Evolutionary conservation across 179 eudicot genomes (phyloP), one percentile per base, ranked within the genome.

Genomic region (Corrigiola litoralis): DNA sequence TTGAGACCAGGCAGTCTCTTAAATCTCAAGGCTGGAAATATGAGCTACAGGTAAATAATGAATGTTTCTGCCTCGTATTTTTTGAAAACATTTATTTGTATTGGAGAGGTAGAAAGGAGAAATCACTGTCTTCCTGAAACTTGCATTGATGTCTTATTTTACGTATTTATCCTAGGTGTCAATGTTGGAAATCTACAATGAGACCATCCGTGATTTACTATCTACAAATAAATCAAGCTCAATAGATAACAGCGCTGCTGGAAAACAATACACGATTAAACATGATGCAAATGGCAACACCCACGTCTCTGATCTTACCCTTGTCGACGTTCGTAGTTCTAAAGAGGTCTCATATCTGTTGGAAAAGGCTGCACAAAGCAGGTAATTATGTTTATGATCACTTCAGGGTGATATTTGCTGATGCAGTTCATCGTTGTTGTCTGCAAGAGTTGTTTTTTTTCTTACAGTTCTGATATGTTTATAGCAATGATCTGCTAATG

Each of bases 151-250:
- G 16, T 10, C 14, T 16, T 66, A 41, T 6, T 1, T 38, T 32
- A 27, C 58, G 17, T 58, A 31, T 34, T 46, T 5, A 18, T 61
- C 72, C 21, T 66, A 91, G 97, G 97, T 91, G 32, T 88, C 98
- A 4, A 87, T 92, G 95, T 71, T 92, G 84, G 98, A 92, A 65
- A 92, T 92, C 53, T 92, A 92, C 73, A 92, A 92, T 42, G 97
- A 92, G 71, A 86, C 97, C 4, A 84, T 92, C 32, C 98, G 98
- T 32, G 98, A 92, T 75, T 78, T 92, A 63, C 66, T 92, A 53
- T 74, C 92, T 53, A 51, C 85, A 68, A 79, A 68, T 54, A 79
- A 81, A 61, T 74, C 95, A 57, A 68, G 64, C 50, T 61, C 81
- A 60, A 45, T 59, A 29, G 95, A 88, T 47, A 87, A 75, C 73